Evolutionary conservation across 176 grass and related monocot genomes (phyloP).

Genomic region (Carex kokanica): DNA sequence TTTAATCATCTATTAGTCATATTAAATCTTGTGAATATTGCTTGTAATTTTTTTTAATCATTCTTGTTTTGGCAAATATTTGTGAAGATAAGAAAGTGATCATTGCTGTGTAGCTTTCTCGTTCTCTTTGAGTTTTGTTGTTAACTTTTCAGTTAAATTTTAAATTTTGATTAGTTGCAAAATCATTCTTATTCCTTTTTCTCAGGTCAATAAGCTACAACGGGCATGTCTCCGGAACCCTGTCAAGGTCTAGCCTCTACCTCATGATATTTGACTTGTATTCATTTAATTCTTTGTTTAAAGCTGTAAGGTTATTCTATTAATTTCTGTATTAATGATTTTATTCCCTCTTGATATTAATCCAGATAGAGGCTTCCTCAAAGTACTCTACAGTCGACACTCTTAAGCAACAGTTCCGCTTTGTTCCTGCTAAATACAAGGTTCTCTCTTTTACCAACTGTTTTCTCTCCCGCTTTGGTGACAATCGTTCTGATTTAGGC

Average conservation of each 20-base stretch:
- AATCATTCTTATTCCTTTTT: slow-evolving; percentile 4
- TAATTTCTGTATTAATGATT: neutral
- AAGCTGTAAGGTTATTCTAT: neutral
- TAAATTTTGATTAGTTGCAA: no score
- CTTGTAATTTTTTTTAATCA: neutral
- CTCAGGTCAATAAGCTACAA: slow-evolving; percentile 76
- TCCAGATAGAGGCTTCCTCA: slow-evolving; percentile 61
- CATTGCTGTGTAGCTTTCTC: no score
- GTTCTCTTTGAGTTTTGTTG: no score
- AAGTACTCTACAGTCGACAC: slow-evolving; percentile 95
- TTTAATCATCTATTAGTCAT: neutral
- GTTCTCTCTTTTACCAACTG: slow-evolving; percentile 24
- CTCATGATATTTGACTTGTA: neutral
- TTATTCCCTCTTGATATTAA: neutral
- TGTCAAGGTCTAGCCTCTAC: slow-evolving; percentile 60
- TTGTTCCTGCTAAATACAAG: slow-evolving; percentile 78
- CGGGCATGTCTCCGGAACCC: slow-evolving; percentile 90
- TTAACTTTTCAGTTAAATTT: no score
- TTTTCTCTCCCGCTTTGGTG: neutral
- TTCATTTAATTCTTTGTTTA: slow-evolving; percentile 2
- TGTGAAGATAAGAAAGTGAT: no score
- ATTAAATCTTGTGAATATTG: neutral
- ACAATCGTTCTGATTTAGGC: neutral
- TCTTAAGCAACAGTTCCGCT: slow-evolving; percentile 65
- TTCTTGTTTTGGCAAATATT: no score